Percentiles rank a stretch among this genome's conserved stretches.
phyloP scores from a whole-genome alignment of 2,329 filamentous ascomycete genomes.

The Fusarium brachygibbosum region DNA sequence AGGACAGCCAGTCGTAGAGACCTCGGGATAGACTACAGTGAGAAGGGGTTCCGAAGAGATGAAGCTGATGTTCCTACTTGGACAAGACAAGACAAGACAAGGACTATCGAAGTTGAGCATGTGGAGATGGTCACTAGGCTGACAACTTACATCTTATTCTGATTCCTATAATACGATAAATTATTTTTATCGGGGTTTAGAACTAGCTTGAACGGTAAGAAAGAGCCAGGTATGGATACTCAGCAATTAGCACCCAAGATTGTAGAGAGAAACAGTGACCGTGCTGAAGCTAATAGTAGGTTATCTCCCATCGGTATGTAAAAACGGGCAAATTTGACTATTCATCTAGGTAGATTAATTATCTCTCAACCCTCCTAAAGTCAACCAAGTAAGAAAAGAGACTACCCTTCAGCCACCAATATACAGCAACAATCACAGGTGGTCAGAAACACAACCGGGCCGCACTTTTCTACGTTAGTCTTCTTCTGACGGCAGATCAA shows the following conservation, averaged over 20 bases:
- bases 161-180: slow-evolving; percentile 12
- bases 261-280: neutral
- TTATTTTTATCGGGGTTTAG: slow-evolving; percentile 11
- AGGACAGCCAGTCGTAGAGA: neutral
- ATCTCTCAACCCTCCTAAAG: neutral
- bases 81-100: neutral
- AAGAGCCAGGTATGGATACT: neutral
- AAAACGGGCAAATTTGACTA: neutral
- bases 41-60: neutral
- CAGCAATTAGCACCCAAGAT: neutral
- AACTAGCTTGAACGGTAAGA: no score
- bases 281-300: neutral
- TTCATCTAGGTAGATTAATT: slow-evolving; percentile 7
- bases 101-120: slow-evolving; percentile 6
- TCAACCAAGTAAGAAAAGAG: neutral
- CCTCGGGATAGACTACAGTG: slow-evolving; percentile 1
- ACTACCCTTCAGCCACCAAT: slow-evolving; percentile 22
- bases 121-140: slow-evolving; percentile 29
- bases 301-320: slow-evolving; percentile 18
- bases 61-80: neutral
- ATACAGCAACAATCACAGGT: neutral
- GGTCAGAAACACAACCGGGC: slow-evolving; percentile 28
- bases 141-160: slow-evolving; percentile 2
- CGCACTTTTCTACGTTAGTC: slow-evolving; percentile 24
- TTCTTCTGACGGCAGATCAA: slow-evolving; percentile 34